phyloP scores from a whole-genome alignment of 2,329 filamentous ascomycete genomes.

The Cladophialophora immunda region DNA sequence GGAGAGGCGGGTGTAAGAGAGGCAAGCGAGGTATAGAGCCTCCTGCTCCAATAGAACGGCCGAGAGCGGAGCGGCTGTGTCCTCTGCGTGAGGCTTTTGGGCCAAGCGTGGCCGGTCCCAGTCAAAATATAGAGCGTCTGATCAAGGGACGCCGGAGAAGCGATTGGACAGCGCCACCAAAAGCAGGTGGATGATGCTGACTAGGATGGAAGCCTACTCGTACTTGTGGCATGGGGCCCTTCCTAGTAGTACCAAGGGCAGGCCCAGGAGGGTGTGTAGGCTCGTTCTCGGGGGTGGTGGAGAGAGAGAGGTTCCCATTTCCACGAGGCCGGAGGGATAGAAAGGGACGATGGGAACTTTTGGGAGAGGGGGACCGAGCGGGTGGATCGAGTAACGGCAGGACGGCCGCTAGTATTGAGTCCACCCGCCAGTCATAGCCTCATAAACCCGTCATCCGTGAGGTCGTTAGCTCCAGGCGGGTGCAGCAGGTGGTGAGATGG shows the following conservation, averaged over 20 bases:
- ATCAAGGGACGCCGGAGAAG: constrained; percentile 29
- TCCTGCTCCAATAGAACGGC: constrained; percentile 16
- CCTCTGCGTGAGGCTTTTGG: constrained; percentile 27
- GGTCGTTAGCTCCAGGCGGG: constrained; percentile 5
- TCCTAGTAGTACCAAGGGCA: not conserved
- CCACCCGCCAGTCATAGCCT: constrained; percentile 21
- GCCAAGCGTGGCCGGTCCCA: constrained; percentile 29
- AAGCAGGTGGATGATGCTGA: constrained; percentile 21
- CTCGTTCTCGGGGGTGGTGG: not conserved
- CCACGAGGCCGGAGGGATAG: constrained; percentile 20
- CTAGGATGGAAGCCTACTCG: constrained; percentile 15
- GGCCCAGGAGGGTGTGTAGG: constrained; percentile 1
- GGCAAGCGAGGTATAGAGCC: constrained; percentile 29
- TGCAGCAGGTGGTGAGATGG: constrained; percentile 28
- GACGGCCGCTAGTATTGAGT: constrained; percentile 19
- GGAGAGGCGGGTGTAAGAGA: constrained; percentile 26
- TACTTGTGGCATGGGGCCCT: not conserved
- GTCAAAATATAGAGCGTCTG: constrained; percentile 35
- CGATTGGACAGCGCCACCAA: constrained; percentile 24
- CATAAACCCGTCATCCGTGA: constrained; percentile 22
- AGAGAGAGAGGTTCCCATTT: constrained; percentile 16
- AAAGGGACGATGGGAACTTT: constrained; percentile 11
- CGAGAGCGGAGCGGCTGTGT: constrained; percentile 35
- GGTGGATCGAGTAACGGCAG: constrained; percentile 30
- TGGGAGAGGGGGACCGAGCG: constrained; percentile 23